Conservation (phyloP, 441 rosid genomes). For the Pelargonium exstipulatum region DNA sequence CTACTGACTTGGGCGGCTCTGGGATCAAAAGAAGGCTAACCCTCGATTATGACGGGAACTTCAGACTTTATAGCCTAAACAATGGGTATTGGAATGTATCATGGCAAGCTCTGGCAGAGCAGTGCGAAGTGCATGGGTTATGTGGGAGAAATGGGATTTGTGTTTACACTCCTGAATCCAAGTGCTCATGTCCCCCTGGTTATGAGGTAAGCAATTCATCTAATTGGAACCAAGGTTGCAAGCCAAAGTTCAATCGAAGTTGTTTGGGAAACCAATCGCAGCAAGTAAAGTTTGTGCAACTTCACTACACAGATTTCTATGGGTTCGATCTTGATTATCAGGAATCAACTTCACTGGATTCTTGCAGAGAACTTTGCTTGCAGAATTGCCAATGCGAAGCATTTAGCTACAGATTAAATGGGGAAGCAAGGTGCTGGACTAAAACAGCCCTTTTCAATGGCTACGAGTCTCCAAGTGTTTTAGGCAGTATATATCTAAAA, state of each 20-base stretch:
- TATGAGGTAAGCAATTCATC: conserved; percentile 23
- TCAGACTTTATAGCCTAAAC: no score
- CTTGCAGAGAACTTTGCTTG: conserved; percentile 31
- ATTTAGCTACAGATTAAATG: conserved; percentile 30
- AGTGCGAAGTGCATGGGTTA: conserved; percentile 32
- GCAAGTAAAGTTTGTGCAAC: conserved; percentile 27
- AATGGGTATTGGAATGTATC: no score
- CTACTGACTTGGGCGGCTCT: conserved; percentile 22
- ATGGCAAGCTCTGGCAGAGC: no score
- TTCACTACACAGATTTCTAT: conserved; percentile 32
- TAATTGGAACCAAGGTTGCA: conserved; percentile 41
- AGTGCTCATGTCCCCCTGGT: conserved; percentile 47
- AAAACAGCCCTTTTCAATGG: conserved; percentile 36
- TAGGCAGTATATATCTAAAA: conserved; percentile 28
- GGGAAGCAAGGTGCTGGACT: conserved; percentile 23
- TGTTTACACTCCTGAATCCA: conserved; percentile 29
- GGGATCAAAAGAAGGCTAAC: no score
- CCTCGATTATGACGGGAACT: no score
- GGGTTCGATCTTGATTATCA: conserved; percentile 30
- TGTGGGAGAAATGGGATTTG: conserved; percentile 15
- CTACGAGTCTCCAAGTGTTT: conserved; percentile 25
- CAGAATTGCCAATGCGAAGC: conserved; percentile 35
- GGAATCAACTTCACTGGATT: conserved; percentile 10
- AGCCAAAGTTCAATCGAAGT: conserved; percentile 23
- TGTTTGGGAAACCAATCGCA: neutral